Evolutionary conservation across 1,284 basidiomycete genomes (phyloP).

Genomic region (Singerocomus inundabilis): DNA sequence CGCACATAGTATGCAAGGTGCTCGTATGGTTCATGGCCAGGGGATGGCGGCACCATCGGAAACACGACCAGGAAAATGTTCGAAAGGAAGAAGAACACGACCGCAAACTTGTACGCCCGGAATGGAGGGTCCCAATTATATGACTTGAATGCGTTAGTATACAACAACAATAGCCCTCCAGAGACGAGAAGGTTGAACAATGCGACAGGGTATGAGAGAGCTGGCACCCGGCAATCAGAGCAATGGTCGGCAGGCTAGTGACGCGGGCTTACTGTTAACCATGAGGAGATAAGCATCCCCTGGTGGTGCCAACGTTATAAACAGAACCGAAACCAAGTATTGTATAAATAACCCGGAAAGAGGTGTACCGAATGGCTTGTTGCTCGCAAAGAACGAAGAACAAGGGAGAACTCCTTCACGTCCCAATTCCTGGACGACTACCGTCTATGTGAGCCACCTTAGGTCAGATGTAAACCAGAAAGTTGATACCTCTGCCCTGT

Average conservation of each 20-base stretch:
- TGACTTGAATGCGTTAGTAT: slow-evolving; percentile 42
- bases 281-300: slow-evolving; percentile 70
- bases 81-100: slow-evolving; percentile 56
- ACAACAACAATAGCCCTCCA: slow-evolving; percentile 56
- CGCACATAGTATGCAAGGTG: slow-evolving; percentile 65
- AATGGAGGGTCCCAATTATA: slow-evolving; percentile 66
- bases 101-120: slow-evolving; percentile 46
- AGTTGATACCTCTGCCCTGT: slow-evolving; percentile 54
- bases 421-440: slow-evolving; percentile 70
- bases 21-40: slow-evolving; percentile 51
- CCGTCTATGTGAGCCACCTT: background rate
- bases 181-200: slow-evolving; percentile 61
- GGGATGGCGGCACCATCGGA: slow-evolving; percentile 58
- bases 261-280: slow-evolving; percentile 49
- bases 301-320: slow-evolving; percentile 52
- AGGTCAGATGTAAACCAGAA: background rate
- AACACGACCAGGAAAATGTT: slow-evolving; percentile 60
- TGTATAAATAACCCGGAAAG: slow-evolving; percentile 57
- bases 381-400: slow-evolving; percentile 61
- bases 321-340: slow-evolving; percentile 50
- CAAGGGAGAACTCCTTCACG: slow-evolving; percentile 64
- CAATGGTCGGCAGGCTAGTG: background rate
- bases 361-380: slow-evolving; percentile 61
- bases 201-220: slow-evolving; percentile 52
- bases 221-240: slow-evolving; percentile 32